A percentile compares a stretch with the other conserved stretches of the same genome.
phyloP scores from a whole-genome alignment of 176 grass and related monocot species.

The Lolium rigidum region DNA sequence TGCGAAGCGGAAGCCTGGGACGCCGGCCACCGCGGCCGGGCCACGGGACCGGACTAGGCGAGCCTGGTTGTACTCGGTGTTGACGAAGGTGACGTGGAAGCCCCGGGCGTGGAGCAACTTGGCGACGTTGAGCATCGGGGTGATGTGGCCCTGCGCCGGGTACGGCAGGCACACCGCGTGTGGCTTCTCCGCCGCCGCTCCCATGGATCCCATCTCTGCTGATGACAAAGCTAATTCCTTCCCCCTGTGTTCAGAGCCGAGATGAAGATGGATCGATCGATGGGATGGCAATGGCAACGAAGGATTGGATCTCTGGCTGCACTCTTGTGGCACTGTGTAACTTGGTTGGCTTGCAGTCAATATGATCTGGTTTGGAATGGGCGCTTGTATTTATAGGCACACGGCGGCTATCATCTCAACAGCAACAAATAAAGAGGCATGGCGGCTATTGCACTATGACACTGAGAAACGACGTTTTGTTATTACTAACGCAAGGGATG shows the following conservation, averaged over 20 bases:
- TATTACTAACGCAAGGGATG: neutral
- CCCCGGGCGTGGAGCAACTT: constrained; percentile 82
- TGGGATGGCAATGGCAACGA: neutral
- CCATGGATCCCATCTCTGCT: constrained; percentile 45
- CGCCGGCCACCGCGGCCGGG: constrained; percentile 39
- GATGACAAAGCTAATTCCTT: neutral
- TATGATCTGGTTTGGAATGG: neutral
- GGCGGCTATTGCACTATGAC: too few relatives aligned
- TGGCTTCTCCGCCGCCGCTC: constrained; percentile 27
- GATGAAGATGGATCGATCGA: neutral
- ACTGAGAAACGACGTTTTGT: neutral
- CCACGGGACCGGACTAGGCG: constrained; percentile 54
- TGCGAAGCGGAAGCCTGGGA: constrained; percentile 61
- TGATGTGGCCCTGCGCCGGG: constrained; percentile 84
- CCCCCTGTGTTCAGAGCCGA: too few relatives aligned
- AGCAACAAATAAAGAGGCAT: too few relatives aligned
- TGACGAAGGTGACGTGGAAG: constrained; percentile 78
- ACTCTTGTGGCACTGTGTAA: neutral
- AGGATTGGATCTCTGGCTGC: neutral
- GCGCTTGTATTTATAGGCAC: constrained; percentile 15
- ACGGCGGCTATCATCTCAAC: too few relatives aligned
- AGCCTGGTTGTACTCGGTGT: constrained; percentile 76
- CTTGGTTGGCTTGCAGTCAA: neutral
- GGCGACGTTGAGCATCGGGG: constrained; percentile 71
- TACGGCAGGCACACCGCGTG: constrained; percentile 77